Evolutionary conservation across 306 rosid genomes (phyloP), one percentile per base, ranked within the genome.

Genomic region (Dryas octopetala): DNA sequence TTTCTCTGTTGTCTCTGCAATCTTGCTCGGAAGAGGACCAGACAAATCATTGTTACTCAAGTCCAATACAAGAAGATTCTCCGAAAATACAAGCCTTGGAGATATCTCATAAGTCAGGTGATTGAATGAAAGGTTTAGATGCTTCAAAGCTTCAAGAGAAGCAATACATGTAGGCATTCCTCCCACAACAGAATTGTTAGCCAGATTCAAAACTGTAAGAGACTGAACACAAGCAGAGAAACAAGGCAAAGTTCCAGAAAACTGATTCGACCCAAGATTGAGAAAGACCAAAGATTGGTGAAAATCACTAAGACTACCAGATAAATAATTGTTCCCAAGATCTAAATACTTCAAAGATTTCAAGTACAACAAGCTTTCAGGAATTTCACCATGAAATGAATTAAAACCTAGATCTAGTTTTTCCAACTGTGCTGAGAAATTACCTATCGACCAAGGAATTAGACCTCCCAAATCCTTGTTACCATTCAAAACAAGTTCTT

Each of bases 181-280:
- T 52, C 99, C 99, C 16, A 86, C 86, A 67, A 96, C 61, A 63
- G 93, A 88, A 84, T 96, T 96, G 76, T 90, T 89, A 68, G 98
- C 83, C n/a, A 96, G 50, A 81, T 90, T 92, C 76, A 96, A 77
- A 51, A 89, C 83, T 61, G 75, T 76, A 46, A 92, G 85, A 50
- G 98, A 92, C 86, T 72, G 77, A 73, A 59, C 75, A 19, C 97
- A 88, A 80, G 92, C 93, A 78, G 96, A 85, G 60, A 88, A 87
- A 84, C 99, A 96, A 78, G 99, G 97, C 79, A 92, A 76, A 74
- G 99, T 96, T 71, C 99, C 98, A 5, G 94, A 82, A 82, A 92
- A 88, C 81, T 57, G 87, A 86, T 96, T 96, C 17, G 98, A 96
- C 58, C 84, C 96, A 64, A 96, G 98, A 75, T 90, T 88, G 50